phyloP scores from a whole-genome alignment of 179 eudicot genomes.

The Camellia oleifera region DNA sequence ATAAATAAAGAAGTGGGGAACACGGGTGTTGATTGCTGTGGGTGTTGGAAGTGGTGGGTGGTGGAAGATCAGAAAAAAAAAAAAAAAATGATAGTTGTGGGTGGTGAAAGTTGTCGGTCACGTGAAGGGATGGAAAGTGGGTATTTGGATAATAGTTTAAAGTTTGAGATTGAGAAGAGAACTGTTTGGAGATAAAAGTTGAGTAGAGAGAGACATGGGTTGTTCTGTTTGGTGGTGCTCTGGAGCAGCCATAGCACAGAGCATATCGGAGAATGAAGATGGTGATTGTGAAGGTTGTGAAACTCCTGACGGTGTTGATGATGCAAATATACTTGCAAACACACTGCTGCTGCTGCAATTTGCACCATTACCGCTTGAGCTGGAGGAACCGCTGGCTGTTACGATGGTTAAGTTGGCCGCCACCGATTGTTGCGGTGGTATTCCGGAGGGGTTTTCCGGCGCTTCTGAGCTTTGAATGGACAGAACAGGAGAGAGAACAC shows the following conservation, averaged over 20 bases:
- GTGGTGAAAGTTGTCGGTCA: no score
- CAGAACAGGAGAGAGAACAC: constrained; percentile 46
- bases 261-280: constrained; percentile 23
- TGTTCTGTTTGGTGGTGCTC: constrained; percentile 21
- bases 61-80: no score
- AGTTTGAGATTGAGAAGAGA: no score
- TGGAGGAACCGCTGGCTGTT: constrained; percentile 23
- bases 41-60: no score
- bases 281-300: constrained; percentile 28
- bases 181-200: no score
- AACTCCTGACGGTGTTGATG: constrained; percentile 25
- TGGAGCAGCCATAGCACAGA: constrained; percentile 22
- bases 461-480: constrained; percentile 50
- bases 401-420: constrained; percentile 10
- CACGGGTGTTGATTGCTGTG: no score
- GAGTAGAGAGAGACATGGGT: constrained; percentile 48
- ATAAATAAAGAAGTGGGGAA: no score
- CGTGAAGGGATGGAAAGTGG: no score
- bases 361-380: constrained; percentile 17
- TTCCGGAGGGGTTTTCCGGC: constrained; percentile 30
- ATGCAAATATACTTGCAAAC: constrained; percentile 34
- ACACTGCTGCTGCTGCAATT: constrained; percentile 21
- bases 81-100: no score
- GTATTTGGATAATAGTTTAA: no score
- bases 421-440: constrained; percentile 16